Evolutionary conservation across 1,284 basidiomycete genomes (phyloP), one percentile per base, ranked within the genome.

Genomic region (Irpex sp.): DNA sequence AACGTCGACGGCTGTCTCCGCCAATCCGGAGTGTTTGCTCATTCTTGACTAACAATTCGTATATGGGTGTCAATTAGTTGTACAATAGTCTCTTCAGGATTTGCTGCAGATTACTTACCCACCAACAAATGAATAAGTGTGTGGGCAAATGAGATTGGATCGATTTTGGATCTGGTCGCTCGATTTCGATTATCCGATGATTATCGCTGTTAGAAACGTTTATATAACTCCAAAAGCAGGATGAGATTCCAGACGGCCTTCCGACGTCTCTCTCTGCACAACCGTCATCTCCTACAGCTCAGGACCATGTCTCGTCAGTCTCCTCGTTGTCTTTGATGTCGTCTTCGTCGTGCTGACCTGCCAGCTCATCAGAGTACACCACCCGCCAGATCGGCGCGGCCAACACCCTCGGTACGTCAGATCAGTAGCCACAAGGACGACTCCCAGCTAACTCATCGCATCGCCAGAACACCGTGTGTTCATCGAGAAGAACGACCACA

Each of bases 381-480:
- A 77, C 89, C 56, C 91, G 93, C 74, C 82, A 89, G 77, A 82
- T 95, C 73, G 92, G 91, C 60, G 90, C 95, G 59, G 83, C 92
- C 70, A 92, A 98, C 83, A 97, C 96, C 62, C 87, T 98, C 68
- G 94, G 94, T 96, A 70, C 67, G 82, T 75, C 45, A 48, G 28
- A n/a, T 57, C 33, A 39, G 51, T 10, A n/a, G 48, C 52, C 60
- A 21, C 19, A 16, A 52, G 42, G 36, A 37, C 51, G 51, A 18
- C 47, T 59, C 42, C 57, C 4, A 62, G 58, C 64, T 57, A 51
- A 61, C 39, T 55, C 4, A 21, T 12, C 54, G 19, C 35, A 52
- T 75, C 28, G 28, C 28, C 28, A 96, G 96, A 98, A 71, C 93
- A 97, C 82, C 93, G 96, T 64, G 90, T 96, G 64, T 99, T 78